Evolutionary conservation across 495 filamentous ascomycete species (phyloP).

Genomic region (Endocarpon pusillum): DNA sequence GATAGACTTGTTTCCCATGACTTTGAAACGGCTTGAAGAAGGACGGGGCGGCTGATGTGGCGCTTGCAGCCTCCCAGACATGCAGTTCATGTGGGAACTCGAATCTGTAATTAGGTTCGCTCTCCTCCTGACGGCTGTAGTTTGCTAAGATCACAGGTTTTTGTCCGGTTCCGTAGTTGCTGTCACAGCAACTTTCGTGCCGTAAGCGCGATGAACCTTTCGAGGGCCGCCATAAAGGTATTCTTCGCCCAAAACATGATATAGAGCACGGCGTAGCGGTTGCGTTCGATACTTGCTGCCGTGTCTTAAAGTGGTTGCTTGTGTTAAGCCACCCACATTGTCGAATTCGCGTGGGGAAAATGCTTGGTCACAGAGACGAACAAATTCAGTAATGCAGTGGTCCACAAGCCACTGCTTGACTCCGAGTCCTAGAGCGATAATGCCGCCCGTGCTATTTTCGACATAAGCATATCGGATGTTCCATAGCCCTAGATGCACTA

Average conservation of each 20-base stretch:
- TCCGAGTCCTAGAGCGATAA: slow-evolving; percentile 38
- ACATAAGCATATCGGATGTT: neutral
- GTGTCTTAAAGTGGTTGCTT: slow-evolving; percentile 18
- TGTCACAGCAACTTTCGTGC: slow-evolving; percentile 30
- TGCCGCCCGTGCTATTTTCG: slow-evolving; percentile 31
- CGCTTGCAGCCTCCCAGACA: slow-evolving; percentile 32
- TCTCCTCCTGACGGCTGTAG: slow-evolving; percentile 23
- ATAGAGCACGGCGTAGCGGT: slow-evolving; percentile 20
- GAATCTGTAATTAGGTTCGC: neutral
- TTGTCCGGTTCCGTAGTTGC: slow-evolving; percentile 20
- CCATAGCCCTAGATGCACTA: slow-evolving; percentile 2
- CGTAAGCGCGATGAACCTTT: slow-evolving; percentile 10
- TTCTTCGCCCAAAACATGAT: slow-evolving; percentile 13
- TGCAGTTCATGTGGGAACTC: neutral
- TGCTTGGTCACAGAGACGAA: slow-evolving; percentile 21
- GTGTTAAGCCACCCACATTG: slow-evolving; percentile 17
- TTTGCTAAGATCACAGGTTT: slow-evolving; percentile 29
- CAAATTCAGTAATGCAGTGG: slow-evolving; percentile 25
- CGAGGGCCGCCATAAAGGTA: slow-evolving; percentile 25
- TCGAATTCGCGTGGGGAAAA: slow-evolving; percentile 24
- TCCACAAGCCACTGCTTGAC: slow-evolving; percentile 28
- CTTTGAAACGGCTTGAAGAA: slow-evolving; percentile 29
- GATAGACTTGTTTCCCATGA: slow-evolving; percentile 18
- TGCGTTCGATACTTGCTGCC: slow-evolving; percentile 25
- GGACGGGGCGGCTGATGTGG: slow-evolving; percentile 28